Evolutionary conservation across 352 stramenopile genomes (phyloP), one percentile per base, ranked within the genome.

Genomic region (Blastocystis sp.): DNA sequence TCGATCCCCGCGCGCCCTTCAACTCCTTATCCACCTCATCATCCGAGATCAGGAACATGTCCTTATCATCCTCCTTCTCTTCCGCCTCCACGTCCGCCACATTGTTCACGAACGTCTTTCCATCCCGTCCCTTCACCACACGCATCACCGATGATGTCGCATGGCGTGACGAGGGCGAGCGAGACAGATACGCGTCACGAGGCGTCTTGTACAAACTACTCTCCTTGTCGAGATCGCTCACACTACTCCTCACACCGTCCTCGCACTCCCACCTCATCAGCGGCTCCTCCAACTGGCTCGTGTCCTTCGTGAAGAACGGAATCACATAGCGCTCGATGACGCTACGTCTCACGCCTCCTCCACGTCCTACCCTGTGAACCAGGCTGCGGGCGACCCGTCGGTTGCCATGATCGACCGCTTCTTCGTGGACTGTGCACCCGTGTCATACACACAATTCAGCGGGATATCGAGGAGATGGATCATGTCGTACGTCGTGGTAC

Each of bases 401-500:
- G 18, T 36, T 36, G 44, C 65, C 65, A 78, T 78, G 21, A 78
- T 51, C 11, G 65, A 78, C 49, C 65, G 65, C 36, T 61, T 78
- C 65, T 78, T 78, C 11, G 4, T 46, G 14, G 18, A 51, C 63
- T 75, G 63, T 21, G 27, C 0, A 51, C 46, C 46, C 4, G 14
- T 36, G 36, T 56, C 36, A 38, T 78, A 78, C 9, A 38, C 9
- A 24, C 65, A 78, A 32, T 78, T 7, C 44, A 78, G 46, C 14
- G 65, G 65, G 32, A 78, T 78, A 21, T 34, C 7, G 27, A 61
- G 40, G 11, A 78, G n/a, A 34, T 78, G 65, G 32, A 78, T 32
- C 65, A 78, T 56, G 24, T 78, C 65, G 49, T 78, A 78, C 4
- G 29, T 85, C 21, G 40, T 81, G 27, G 81, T 75, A 32, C 87